Percentiles rank a stretch among this genome's conserved stretches.
phyloP scores from a whole-genome alignment of 1,139 yeast species.

The Candida mesenterica region DNA sequence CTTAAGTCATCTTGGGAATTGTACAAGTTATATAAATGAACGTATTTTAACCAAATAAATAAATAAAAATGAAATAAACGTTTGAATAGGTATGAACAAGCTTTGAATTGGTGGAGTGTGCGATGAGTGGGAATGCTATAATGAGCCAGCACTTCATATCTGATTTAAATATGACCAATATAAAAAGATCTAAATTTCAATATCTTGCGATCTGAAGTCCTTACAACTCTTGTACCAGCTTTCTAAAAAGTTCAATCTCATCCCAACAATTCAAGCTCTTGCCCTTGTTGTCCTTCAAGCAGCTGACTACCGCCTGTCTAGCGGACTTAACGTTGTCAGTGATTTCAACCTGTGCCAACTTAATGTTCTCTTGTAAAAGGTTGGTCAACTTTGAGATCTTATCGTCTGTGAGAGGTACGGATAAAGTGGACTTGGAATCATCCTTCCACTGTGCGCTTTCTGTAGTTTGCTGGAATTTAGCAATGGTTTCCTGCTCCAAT shows the following conservation, averaged over 20 bases:
- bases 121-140: too few relatives aligned
- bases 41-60: background rate
- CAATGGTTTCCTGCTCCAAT: constrained; percentile 59
- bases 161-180: too few relatives aligned
- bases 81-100: background rate
- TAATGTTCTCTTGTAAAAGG: constrained; percentile 48
- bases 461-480: constrained; percentile 54
- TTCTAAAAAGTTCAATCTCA: constrained; percentile 73
- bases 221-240: constrained; percentile 39
- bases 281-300: constrained; percentile 68
- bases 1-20: too few relatives aligned
- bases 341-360: constrained; percentile 39
- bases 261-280: constrained; percentile 87
- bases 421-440: constrained; percentile 20
- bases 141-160: too few relatives aligned
- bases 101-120: too few relatives aligned
- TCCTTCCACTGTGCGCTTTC: constrained; percentile 38
- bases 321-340: constrained; percentile 36
- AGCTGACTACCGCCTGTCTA: constrained; percentile 58
- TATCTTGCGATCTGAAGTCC: background rate
- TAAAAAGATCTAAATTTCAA: too few relatives aligned
- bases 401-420: constrained; percentile 36
- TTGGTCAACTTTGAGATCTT: constrained; percentile 44
- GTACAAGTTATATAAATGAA: constrained; percentile 1
- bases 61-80: constrained; percentile 2